These are phyloP conservation scores for Verticillium nubilum DNA, from an alignment of 2,329 filamentous ascomycete genomes.

Conservation along the genomic window DNA sequence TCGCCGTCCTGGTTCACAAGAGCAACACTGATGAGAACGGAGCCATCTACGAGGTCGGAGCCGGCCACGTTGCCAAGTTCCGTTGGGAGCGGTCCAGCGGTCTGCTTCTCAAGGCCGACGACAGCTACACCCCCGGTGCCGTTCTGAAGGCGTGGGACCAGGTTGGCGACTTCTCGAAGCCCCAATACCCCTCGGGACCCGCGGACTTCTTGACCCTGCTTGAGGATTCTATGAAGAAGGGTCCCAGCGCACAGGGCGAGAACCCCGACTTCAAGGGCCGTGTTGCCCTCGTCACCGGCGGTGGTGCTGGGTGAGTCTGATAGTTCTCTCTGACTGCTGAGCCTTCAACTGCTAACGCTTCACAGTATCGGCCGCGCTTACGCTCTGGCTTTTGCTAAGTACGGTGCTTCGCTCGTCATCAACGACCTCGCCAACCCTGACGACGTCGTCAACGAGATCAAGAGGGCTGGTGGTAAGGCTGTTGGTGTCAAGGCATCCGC, in stretches of 20 bases:
- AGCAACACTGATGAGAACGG: conserved; percentile 80
- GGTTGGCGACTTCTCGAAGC: conserved; percentile 78
- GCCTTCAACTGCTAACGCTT: conserved; percentile 5
- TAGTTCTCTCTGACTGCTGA: neutral
- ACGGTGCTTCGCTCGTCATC: conserved; percentile 80
- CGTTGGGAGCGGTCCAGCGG: conserved; percentile 92
- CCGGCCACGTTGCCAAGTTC: conserved; percentile 86
- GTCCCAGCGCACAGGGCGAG: conserved; percentile 65
- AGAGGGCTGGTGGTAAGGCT: conserved; percentile 81
- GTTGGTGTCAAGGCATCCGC: conserved; percentile 91
- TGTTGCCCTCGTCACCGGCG: conserved; percentile 83
- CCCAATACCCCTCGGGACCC: conserved; percentile 77
- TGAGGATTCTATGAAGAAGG: conserved; percentile 75
- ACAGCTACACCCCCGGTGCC: conserved; percentile 80
- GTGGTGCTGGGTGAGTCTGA: conserved; percentile 66
- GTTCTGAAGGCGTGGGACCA: conserved; percentile 86
- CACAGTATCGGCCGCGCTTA: conserved; percentile 82
- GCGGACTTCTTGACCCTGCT: conserved; percentile 85
- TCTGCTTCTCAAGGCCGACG: conserved; percentile 83
- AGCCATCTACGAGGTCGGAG: conserved; percentile 88
- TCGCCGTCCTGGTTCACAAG: conserved; percentile 82
- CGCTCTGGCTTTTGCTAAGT: conserved; percentile 78
- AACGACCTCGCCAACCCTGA: conserved; percentile 94
- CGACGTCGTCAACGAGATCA: conserved; percentile 85
- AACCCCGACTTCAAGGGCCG: conserved; percentile 77